Conservation (phyloP, 2,329 filamentous ascomycete species). For the Sphaceloma murrayae region DNA sequence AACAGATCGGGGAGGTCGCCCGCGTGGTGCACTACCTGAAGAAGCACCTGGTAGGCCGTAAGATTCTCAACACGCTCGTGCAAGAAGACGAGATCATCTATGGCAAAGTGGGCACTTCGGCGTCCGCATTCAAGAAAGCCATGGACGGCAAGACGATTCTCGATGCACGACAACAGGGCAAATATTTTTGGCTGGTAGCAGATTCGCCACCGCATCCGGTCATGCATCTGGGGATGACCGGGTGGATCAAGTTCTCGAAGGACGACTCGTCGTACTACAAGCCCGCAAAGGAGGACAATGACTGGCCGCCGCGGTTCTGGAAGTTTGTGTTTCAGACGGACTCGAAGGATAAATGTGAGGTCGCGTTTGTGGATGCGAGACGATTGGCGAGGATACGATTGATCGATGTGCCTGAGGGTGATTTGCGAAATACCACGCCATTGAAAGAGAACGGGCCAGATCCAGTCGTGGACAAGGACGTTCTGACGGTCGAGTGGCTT, state of each 20-base stretch:
- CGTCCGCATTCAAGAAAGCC: slow-evolving; percentile 60
- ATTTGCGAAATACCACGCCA: slow-evolving; percentile 67
- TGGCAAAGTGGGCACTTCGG: slow-evolving; percentile 79
- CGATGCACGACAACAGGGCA: slow-evolving; percentile 75
- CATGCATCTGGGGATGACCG: slow-evolving; percentile 42
- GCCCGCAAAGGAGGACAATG: slow-evolving; percentile 44
- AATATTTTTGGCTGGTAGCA: slow-evolving; percentile 92
- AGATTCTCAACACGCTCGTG: slow-evolving; percentile 58
- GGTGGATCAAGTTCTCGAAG: slow-evolving; percentile 82
- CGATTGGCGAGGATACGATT: slow-evolving; percentile 71
- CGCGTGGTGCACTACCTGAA: slow-evolving; percentile 79
- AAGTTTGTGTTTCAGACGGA: slow-evolving; percentile 64
- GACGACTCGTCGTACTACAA: slow-evolving; percentile 74
- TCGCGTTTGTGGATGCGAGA: slow-evolving; percentile 75
- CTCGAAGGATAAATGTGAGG: slow-evolving; percentile 42
- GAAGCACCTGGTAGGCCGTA: slow-evolving; percentile 75
- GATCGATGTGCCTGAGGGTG: slow-evolving; percentile 65
- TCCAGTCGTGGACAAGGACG: slow-evolving; percentile 70
- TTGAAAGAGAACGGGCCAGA: slow-evolving; percentile 90
- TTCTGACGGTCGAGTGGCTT: slow-evolving; percentile 69
- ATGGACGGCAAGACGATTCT: slow-evolving; percentile 64
- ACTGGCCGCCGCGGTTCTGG: slow-evolving; percentile 82
- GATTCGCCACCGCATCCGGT: slow-evolving; percentile 70
- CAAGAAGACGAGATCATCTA: slow-evolving; percentile 78
- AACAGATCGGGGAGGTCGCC: slow-evolving; percentile 54